phyloP scores from a whole-genome alignment of 2,329 filamentous ascomycete genomes.

The Beauveria medogensis region DNA sequence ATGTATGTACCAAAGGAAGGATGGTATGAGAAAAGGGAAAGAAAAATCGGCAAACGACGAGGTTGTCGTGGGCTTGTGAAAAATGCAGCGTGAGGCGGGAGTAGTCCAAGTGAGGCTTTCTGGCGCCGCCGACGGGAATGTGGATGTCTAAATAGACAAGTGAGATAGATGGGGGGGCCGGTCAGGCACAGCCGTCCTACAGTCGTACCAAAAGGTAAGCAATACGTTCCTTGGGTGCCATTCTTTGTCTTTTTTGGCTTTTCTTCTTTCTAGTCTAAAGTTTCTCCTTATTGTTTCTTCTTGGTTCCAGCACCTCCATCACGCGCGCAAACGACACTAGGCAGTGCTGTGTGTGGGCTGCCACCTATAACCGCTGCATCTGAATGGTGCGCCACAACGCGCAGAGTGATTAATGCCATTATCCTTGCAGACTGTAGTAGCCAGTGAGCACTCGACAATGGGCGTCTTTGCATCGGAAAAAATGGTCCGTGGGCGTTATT shows the following conservation, averaged over 20 bases:
- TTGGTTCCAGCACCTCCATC: background rate
- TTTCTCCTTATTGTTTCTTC: background rate
- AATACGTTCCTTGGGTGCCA: too few species aligned
- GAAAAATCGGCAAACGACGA: background rate
- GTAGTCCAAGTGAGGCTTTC: slow-evolving; percentile 7
- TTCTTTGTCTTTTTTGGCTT: background rate
- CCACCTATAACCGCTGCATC: background rate
- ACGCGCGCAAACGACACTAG: too few species aligned
- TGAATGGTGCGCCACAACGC: background rate
- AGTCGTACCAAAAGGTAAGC: too few species aligned
- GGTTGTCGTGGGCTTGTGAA: background rate
- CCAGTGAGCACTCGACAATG: background rate
- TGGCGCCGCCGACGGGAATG: slow-evolving; percentile 12
- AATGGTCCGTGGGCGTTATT: background rate
- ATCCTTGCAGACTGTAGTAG: background rate
- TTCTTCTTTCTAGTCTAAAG: background rate
- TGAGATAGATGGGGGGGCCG: background rate
- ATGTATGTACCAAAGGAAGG: slow-evolving; percentile 8
- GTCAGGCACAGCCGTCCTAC: background rate
- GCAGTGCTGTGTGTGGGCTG: background rate
- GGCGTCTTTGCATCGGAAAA: background rate
- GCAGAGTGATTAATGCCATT: background rate
- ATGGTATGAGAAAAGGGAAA: slow-evolving; percentile 1
- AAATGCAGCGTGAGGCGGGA: slow-evolving; percentile 4
- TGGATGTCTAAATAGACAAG: slow-evolving; percentile 16